Evolutionary conservation across 2,329 filamentous ascomycete species (phyloP).

Genomic region (Phyllosticta citrichinensis): DNA sequence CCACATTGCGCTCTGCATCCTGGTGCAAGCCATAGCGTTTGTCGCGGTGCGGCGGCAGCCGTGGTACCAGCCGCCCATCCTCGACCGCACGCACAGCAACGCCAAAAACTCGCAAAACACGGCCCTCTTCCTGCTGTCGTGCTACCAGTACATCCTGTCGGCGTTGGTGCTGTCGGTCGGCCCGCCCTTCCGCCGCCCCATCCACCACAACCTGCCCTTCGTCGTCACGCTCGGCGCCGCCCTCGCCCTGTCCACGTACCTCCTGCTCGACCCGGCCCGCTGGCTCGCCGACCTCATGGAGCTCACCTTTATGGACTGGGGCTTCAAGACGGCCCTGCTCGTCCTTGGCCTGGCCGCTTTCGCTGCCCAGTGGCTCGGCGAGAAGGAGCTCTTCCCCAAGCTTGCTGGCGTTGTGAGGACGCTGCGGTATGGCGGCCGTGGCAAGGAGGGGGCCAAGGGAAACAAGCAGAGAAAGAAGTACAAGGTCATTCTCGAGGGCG

Average conservation of each 20-base stretch:
- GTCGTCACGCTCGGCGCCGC: slow-evolving; percentile 55
- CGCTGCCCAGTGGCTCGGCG: slow-evolving; percentile 56
- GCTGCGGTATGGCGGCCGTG: slow-evolving; percentile 45
- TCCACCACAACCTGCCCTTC: slow-evolving; percentile 53
- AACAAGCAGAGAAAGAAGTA: slow-evolving; percentile 76
- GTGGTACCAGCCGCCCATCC: slow-evolving; percentile 74
- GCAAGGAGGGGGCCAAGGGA: slow-evolving; percentile 37
- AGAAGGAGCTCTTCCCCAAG: slow-evolving; percentile 59
- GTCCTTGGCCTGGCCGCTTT: slow-evolving; percentile 62
- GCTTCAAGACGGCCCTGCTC: slow-evolving; percentile 66
- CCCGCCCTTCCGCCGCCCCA: slow-evolving; percentile 73
- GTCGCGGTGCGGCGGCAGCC: slow-evolving; percentile 64
- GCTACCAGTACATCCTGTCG: slow-evolving; percentile 89
- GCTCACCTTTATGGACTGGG: slow-evolving; percentile 62
- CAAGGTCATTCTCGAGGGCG: slow-evolving; percentile 53
- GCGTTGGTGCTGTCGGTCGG: slow-evolving; percentile 88
- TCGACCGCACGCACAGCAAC: slow-evolving; percentile 71
- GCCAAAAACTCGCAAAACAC: slow-evolving; percentile 92
- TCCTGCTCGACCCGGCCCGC: slow-evolving; percentile 64
- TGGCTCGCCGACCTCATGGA: slow-evolving; percentile 73
- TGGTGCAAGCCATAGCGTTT: slow-evolving; percentile 66
- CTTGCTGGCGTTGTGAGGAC: slow-evolving; percentile 59
- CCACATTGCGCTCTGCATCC: slow-evolving; percentile 72
- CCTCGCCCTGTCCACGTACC: slow-evolving; percentile 60
- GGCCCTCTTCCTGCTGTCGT: slow-evolving; percentile 76